Evolutionary conservation across 2,329 filamentous ascomycete species (phyloP).

Genomic region (Arthrobotrys iridis): DNA sequence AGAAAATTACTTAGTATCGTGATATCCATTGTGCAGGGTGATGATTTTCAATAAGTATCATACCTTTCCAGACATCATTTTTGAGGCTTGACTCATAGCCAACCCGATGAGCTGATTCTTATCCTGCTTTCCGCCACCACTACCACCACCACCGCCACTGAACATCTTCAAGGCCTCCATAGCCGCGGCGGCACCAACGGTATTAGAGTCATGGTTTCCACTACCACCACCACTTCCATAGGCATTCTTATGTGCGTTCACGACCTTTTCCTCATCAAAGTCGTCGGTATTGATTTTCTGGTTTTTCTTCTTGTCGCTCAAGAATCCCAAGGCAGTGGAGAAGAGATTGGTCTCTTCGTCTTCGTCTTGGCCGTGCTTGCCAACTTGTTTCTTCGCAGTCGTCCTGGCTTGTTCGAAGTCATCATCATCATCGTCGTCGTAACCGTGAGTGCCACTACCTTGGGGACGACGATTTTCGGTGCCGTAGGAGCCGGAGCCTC

Average conservation of each 20-base stretch:
- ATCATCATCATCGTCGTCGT: conserved; percentile 62
- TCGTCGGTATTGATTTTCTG: conserved; percentile 64
- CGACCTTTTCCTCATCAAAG: conserved; percentile 73
- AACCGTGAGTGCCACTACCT: conserved; percentile 41
- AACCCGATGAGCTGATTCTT: conserved; percentile 84
- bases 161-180: conserved; percentile 86
- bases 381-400: conserved; percentile 68
- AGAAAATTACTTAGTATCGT: conserved; percentile 5
- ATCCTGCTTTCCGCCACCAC: conserved; percentile 64
- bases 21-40: conserved; percentile 56
- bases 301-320: conserved; percentile 67
- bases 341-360: conserved; percentile 64
- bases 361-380: conserved; percentile 62
- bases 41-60: conserved; percentile 54
- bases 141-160: conserved; percentile 67
- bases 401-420: conserved; percentile 64
- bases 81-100: conserved; percentile 87
- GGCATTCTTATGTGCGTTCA: conserved; percentile 78
- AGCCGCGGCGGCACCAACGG: conserved; percentile 77
- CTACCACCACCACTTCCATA: conserved; percentile 68
- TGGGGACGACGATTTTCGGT: conserved; percentile 51
- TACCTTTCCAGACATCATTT: conserved; percentile 74
- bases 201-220: conserved; percentile 64
- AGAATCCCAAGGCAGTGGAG: conserved; percentile 67
- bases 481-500: neutral